Percentiles rank a stretch among this genome's conserved stretches.
Conservation (phyloP, 345 rosid species). For the Cardamine resedifolia region DNA sequence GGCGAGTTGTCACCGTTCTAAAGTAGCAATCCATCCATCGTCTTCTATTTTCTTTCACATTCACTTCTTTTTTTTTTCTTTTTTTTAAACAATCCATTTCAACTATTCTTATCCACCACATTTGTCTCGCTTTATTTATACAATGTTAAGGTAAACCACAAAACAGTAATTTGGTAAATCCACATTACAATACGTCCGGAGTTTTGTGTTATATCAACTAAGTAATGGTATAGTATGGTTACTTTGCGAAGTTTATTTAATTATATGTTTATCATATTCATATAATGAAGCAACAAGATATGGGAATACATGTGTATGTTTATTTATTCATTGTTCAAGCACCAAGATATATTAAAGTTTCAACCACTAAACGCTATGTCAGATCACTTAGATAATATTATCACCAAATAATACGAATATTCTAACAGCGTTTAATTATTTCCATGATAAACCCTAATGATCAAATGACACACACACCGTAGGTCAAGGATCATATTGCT, state of each 20-base stretch:
- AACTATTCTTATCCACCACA: neutral
- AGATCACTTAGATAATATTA: conserved; percentile 29
- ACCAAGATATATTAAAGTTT: conserved; percentile 21
- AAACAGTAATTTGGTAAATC: neutral
- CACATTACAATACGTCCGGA: neutral
- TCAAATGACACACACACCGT: conserved; percentile 17
- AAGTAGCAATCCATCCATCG: neutral
- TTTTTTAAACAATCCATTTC: neutral
- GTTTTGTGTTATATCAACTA: neutral
- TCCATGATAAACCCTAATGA: conserved; percentile 29
- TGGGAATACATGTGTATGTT: conserved; percentile 17
- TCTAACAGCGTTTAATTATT: neutral
- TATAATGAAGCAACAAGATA: neutral
- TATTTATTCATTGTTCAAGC: conserved; percentile 1
- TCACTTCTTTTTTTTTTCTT: neutral
- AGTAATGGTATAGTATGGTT: neutral
- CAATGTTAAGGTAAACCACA: neutral
- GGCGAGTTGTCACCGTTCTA: conserved; percentile 34
- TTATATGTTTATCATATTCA: neutral
- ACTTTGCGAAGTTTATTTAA: conserved; percentile 1
- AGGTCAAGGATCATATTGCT: conserved; percentile 34
- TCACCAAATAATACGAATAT: conserved; percentile 19
- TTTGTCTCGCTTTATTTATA: neutral
- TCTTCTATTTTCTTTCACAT: neutral
- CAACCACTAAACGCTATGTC: conserved; percentile 33